phyloP scores from a whole-genome alignment of 2,329 filamentous ascomycete genomes.

The Aspergillus jensenii region DNA sequence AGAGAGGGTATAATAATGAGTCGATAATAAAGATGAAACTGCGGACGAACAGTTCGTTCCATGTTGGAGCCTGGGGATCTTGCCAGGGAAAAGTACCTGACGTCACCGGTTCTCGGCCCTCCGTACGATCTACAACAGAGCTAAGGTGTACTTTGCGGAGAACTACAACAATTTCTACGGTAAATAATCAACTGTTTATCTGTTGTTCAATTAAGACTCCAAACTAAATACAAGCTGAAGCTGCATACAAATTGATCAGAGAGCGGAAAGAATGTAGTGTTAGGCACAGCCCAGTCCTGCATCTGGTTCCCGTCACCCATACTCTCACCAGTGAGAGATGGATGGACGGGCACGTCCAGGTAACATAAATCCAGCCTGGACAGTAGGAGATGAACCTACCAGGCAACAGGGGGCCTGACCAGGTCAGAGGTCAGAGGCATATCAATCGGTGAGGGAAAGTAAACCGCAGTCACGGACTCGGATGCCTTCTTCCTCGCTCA shows the following conservation, averaged over 20 bases:
- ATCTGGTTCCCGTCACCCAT: conserved; percentile 48
- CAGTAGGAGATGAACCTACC: conserved; percentile 57
- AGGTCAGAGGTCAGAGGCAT: not conserved
- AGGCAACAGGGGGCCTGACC: conserved; percentile 11
- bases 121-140: too few species aligned
- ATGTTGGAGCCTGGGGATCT: too few species aligned
- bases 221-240: conserved; percentile 25
- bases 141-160: too few species aligned
- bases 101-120: not conserved
- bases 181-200: not conserved
- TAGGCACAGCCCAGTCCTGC: conserved; percentile 45
- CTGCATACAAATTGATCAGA: conserved; percentile 16
- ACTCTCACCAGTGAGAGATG: conserved; percentile 30
- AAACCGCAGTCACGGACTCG: conserved; percentile 36
- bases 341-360: conserved; percentile 36
- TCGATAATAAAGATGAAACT: too few species aligned
- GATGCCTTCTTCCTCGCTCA: conserved; percentile 26
- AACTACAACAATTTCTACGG: not conserved
- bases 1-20: too few species aligned
- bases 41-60: too few species aligned
- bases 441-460: conserved; percentile 1
- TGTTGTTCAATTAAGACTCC: conserved; percentile 21
- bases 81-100: not conserved
- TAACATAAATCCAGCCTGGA: conserved; percentile 46
- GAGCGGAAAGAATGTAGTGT: conserved; percentile 25